Conservation (phyloP, 2,329 filamentous ascomycete species). For the Colletotrichum sp. region DNA sequence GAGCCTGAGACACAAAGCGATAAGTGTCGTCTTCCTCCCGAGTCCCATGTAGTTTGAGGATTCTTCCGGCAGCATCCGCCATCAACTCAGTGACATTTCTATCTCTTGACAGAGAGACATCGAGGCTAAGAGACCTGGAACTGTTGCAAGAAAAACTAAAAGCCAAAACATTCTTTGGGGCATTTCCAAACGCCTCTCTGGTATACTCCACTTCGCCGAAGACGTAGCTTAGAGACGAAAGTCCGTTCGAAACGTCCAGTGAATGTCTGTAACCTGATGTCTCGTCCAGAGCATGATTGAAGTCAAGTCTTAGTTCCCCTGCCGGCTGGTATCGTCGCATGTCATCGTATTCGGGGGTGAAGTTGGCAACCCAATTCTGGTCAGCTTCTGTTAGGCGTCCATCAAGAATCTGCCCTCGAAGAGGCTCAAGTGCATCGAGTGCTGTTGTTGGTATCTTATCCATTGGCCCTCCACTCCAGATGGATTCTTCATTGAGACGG, state of each 20-base stretch:
- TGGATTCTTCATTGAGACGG: slow-evolving; percentile 48
- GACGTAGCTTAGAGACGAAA: neutral
- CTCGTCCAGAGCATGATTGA: slow-evolving; percentile 24
- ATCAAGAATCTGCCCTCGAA: neutral
- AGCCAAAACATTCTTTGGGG: slow-evolving; percentile 25
- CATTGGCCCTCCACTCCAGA: slow-evolving; percentile 45
- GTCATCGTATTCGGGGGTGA: neutral
- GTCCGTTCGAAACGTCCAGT: neutral
- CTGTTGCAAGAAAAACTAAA: slow-evolving; percentile 23
- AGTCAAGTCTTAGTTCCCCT: neutral
- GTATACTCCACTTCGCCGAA: slow-evolving; percentile 7
- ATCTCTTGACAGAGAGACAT: neutral
- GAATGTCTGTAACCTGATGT: neutral
- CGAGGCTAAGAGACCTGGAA: neutral
- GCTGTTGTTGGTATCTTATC: slow-evolving; percentile 40
- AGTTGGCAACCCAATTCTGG: neutral
- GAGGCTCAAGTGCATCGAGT: neutral
- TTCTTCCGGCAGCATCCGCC: neutral
- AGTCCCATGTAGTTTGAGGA: neutral
- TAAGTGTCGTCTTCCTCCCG: neutral
- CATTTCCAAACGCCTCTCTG: slow-evolving; percentile 24
- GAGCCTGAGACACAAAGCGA: neutral
- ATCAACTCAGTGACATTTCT: neutral
- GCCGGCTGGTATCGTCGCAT: slow-evolving; percentile 11
- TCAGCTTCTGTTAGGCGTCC: neutral